Conservation (phyloP, 345 rosid genomes). For the Linum trigynum region DNA sequence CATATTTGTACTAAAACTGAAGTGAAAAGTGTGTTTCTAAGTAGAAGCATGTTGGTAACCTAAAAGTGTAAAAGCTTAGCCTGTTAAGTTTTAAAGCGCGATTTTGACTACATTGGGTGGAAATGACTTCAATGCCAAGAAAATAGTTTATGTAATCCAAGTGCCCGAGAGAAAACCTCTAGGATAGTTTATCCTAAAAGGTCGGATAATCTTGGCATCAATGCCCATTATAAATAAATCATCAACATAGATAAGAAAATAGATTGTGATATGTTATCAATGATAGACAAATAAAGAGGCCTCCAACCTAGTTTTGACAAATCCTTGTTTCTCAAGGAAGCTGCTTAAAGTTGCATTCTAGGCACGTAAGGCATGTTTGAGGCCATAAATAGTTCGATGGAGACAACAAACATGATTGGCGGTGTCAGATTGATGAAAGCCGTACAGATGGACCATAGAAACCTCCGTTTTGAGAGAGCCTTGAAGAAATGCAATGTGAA, state of each 20-base stretch:
- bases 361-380: not conserved
- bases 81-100: too few species aligned
- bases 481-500: not conserved
- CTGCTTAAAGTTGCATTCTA: not conserved
- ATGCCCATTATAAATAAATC: not conserved
- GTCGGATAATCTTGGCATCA: not conserved
- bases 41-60: too few species aligned
- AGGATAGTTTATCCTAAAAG: not conserved
- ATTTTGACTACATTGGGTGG: too few species aligned
- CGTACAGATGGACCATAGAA: not conserved
- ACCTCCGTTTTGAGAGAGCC: not conserved
- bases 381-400: not conserved
- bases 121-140: not conserved
- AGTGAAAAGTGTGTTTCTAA: too few species aligned
- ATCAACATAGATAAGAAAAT: not conserved
- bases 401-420: too few species aligned
- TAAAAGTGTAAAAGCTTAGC: too few species aligned
- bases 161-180: not conserved
- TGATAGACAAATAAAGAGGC: not conserved
- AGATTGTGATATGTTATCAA: not conserved
- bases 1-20: too few species aligned
- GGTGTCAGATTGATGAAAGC: too few species aligned
- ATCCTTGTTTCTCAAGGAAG: not conserved
- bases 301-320: not conserved
- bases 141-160: not conserved